Conservation (phyloP, 257 asterid genomes). For the Rauvolfia tetraphylla region DNA sequence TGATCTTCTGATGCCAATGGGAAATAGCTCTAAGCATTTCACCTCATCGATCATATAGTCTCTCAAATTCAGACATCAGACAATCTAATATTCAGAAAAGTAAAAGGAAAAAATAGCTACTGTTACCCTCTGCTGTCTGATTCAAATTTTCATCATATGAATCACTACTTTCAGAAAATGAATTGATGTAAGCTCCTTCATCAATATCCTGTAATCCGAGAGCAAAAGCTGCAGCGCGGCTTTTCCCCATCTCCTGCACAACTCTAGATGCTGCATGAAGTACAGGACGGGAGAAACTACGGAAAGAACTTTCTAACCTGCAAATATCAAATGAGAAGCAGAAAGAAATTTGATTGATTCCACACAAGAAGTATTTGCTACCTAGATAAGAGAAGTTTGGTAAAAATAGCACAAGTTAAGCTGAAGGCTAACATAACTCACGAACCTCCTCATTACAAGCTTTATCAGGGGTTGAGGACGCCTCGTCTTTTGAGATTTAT, state of each 20-base stretch:
- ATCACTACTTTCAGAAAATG: conserved; percentile 59
- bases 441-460: conserved; percentile 97
- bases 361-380: not conserved
- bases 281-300: conserved; percentile 94
- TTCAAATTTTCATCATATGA: conserved; percentile 71
- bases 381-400: not conserved
- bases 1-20: not conserved
- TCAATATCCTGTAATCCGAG: conserved; percentile 91
- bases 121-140: conserved; percentile 87
- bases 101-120: not conserved
- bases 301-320: conserved; percentile 94
- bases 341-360: conserved; percentile 11
- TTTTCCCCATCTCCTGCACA: conserved; percentile 99
- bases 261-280: conserved; percentile 97
- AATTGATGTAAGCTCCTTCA: conserved; percentile 79
- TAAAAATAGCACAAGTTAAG: not conserved
- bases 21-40: not conserved
- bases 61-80: not conserved
- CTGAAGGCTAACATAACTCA: conserved; percentile 4
- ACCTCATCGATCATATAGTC: not conserved
- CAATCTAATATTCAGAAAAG: not conserved
- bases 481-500: conserved; percentile 70
- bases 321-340: conserved; percentile 20
- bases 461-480: conserved; percentile 96
- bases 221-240: conserved; percentile 98